phyloP scores from a whole-genome alignment of 441 rosid species.

The Caryocar brasiliense region DNA sequence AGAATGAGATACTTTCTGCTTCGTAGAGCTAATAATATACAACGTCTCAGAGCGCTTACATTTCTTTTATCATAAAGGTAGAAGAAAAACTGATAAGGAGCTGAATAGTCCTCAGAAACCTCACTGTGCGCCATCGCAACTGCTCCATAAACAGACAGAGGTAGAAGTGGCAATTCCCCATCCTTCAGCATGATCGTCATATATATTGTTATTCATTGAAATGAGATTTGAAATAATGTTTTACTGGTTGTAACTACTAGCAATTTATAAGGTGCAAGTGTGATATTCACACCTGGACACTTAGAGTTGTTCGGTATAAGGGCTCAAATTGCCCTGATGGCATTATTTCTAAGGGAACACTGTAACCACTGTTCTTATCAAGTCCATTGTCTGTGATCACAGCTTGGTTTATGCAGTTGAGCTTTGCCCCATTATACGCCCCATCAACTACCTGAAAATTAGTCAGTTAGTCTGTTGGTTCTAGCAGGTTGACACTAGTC shows the following conservation, averaged over 20 bases:
- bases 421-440: conserved; percentile 67
- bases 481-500: not conserved
- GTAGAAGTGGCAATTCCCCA: conserved; percentile 91
- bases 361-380: conserved; percentile 45
- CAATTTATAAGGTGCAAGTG: not conserved
- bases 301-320: conserved; percentile 64
- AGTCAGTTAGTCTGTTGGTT: not conserved
- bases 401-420: conserved; percentile 59
- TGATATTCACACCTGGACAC: conserved; percentile 50
- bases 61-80: conserved; percentile 84
- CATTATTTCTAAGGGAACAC: conserved; percentile 79
- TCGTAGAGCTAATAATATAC: too few relatives aligned
- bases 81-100: conserved; percentile 89
- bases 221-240: too few relatives aligned
- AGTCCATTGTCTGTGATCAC: conserved; percentile 49
- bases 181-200: conserved; percentile 31
- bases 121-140: conserved; percentile 92
- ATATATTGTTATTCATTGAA: not conserved
- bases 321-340: conserved; percentile 94
- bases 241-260: not conserved
- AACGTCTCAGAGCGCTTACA: conserved; percentile 37
- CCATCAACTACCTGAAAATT: conserved; percentile 62
- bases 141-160: conserved; percentile 82
- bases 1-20: too few relatives aligned
- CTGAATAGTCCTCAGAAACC: conserved; percentile 77